Evolutionary conservation across 805 yeast genomes (phyloP).

Genomic region (Maudiozyma saulgeensis): DNA sequence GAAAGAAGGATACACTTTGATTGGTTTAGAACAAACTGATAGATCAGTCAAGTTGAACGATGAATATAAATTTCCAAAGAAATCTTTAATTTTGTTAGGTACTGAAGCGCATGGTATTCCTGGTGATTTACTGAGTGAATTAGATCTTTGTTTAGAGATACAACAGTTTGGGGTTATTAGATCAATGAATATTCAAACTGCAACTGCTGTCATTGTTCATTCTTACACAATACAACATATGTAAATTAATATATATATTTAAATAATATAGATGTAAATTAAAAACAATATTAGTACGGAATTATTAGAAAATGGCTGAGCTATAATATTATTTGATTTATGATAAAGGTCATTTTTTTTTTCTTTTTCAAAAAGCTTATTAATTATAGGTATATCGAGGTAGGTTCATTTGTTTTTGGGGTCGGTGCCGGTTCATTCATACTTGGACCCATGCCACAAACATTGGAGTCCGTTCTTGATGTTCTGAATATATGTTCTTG

Average conservation of each 20-base stretch:
- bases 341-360: no score
- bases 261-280: no score
- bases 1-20: slow-evolving; percentile 74
- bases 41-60: slow-evolving; percentile 63
- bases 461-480: background rate
- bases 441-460: background rate
- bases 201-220: slow-evolving; percentile 88
- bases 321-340: no score
- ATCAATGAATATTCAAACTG: slow-evolving; percentile 95
- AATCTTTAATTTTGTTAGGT: slow-evolving; percentile 71
- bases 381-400: background rate
- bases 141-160: slow-evolving; percentile 83
- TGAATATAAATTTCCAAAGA: slow-evolving; percentile 63
- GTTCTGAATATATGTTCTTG: slow-evolving; percentile 39
- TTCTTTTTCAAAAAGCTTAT: no score
- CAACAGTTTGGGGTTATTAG: slow-evolving; percentile 87
- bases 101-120: slow-evolving; percentile 89
- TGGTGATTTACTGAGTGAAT: slow-evolving; percentile 67
- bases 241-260: slow-evolving; percentile 7
- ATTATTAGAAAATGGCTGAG: no score
- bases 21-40: slow-evolving; percentile 91
- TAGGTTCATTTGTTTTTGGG: background rate
- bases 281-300: no score
- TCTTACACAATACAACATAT: slow-evolving; percentile 54
- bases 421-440: background rate